Base-by-base conservation (phyloP, 164 flowering plant genomes). In the Houttuynia cordata region DNA sequence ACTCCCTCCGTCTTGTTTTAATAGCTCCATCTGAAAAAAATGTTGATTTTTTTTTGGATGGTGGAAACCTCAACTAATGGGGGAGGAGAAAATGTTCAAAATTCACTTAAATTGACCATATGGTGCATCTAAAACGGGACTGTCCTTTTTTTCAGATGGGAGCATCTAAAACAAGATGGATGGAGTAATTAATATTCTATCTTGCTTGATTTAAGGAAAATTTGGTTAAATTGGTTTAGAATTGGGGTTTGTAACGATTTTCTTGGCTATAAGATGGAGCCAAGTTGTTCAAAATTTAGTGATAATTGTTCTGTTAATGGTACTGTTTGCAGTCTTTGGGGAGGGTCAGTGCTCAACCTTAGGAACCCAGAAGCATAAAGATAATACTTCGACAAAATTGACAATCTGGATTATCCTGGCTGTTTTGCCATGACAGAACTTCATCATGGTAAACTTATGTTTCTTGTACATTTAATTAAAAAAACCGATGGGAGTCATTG, bases 391-490 rank as follows among this genome's bases (percentile, higher is more conserved):
- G 86, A 86, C 25, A 85, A 80, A 42, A 93, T 90, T 71, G 97
- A 88, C 76, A 86, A 71, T 71, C 34, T 90, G 75, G 96, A 90
- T 24, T 88, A 84, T 65, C 72, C 83, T 10, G 99, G 99, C 41
- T 93, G 99, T 77, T 93, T 93, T 80, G 99, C 99, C 7, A 93
- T 93, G 99, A 93, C 99, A 51, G 99, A 93, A 70, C 91, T 93
- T 20, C 97, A 90, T 74, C 99, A 93, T 62, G 96, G 97, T 90
- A 70, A 72, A 70, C 24, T n/a, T n/a, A 12, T 7, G 49, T 17
- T 45, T 45, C 49, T 17, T 45, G 8, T 10, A 8, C 17, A 12
- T 12, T 12, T 12, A 10, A 2, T 45, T 12, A 7, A 2, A 3
- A 12, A 12, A 12, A 0, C 49, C 13, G 8, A 41, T 45, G 14